These are phyloP conservation scores for Haematococcus sp. DNA, from an alignment of 139 green algal species.

Conservation along the genomic window DNA sequence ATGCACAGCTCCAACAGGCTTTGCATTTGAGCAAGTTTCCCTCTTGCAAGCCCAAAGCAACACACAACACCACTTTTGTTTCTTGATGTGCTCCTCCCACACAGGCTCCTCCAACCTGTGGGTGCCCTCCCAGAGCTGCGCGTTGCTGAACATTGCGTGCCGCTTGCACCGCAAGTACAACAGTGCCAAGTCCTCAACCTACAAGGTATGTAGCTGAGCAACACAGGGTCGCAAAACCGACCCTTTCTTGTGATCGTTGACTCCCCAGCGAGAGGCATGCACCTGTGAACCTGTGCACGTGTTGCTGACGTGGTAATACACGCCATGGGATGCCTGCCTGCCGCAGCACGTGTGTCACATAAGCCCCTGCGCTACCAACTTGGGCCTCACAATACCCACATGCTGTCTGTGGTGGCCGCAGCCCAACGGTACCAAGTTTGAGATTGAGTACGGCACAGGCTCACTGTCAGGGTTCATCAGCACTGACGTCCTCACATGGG, in stretches of 20 bases:
- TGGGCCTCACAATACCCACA: not conserved
- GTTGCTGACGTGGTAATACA: no score
- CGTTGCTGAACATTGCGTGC: constrained; percentile 87
- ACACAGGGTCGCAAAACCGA: no score
- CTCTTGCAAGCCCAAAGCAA: no score
- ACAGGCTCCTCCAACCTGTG: constrained; percentile 91
- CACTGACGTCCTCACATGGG: constrained; percentile 78
- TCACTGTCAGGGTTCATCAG: constrained; percentile 88
- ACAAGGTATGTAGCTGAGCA: constrained; percentile 67
- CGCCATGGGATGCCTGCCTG: no score
- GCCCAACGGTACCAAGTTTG: constrained; percentile 84
- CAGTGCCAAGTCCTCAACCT: constrained; percentile 65
- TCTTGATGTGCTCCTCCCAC: no score
- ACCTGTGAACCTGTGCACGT: no score
- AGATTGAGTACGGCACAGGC: constrained; percentile 96
- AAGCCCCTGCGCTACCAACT: no score
- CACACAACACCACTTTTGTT: no score
- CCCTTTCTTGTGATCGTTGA: not conserved
- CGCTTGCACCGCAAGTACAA: constrained; percentile 89
- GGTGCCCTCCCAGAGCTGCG: constrained; percentile 85
- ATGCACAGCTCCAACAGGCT: no score
- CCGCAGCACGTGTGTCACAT: no score
- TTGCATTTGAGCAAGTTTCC: no score
- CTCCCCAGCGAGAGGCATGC: no score
- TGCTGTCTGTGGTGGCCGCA: constrained; percentile 16